phyloP scores from a whole-genome alignment of 2,329 filamentous ascomycete genomes.

The Thielaviopsis punctulata region DNA sequence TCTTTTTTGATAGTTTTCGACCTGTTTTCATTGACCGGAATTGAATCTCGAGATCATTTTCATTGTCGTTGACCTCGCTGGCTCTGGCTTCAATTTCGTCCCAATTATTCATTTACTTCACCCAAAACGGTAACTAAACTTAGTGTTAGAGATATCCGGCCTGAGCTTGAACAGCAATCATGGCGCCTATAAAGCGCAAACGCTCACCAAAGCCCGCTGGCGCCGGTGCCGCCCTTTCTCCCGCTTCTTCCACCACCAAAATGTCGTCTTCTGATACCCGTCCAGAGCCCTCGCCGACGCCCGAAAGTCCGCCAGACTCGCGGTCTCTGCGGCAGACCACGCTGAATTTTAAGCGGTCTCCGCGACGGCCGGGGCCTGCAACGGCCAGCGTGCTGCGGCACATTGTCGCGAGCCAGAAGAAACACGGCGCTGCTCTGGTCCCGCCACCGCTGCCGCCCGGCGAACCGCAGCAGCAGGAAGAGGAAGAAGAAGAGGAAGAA shows the following conservation, averaged over 20 bases:
- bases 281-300: background rate
- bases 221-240: background rate
- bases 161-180: background rate
- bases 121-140: too few species aligned
- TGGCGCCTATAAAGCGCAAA: background rate
- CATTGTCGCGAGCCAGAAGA: background rate
- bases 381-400: background rate
- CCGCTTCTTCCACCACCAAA: background rate
- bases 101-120: too few species aligned
- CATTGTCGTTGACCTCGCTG: too few species aligned
- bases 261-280: background rate
- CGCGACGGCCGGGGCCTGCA: background rate
- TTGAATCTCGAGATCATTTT: too few species aligned
- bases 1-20: too few species aligned
- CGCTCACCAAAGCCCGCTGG: background rate
- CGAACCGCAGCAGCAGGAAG: background rate
- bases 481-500: background rate
- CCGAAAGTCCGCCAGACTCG: background rate
- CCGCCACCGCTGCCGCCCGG: background rate
- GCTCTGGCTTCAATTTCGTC: too few species aligned
- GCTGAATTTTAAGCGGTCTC: background rate
- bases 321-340: conserved; percentile 7
- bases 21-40: too few species aligned
- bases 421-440: too few species aligned
- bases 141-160: too few species aligned